A percentile compares a stretch with the other conserved stretches of the same genome.
phyloP scores from a whole-genome alignment of 2,329 filamentous ascomycete species.

The Hypoxylon sp. region DNA sequence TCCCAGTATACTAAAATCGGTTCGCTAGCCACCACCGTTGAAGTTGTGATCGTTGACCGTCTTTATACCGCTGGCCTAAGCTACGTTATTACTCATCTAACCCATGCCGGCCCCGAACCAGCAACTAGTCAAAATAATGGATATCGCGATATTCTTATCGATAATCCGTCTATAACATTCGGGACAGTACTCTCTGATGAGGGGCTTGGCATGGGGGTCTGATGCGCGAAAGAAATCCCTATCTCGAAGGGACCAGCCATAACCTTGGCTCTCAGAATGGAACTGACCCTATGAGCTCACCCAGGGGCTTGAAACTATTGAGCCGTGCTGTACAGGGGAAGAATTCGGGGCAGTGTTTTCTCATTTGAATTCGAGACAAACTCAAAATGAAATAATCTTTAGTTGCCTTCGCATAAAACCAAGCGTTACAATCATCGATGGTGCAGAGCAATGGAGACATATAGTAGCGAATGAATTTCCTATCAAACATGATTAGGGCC shows the following conservation, averaged over 20 bases:
- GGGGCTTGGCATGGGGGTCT: not conserved
- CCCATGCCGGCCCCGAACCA: not conserved
- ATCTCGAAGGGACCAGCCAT: not conserved
- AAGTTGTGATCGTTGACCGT: not conserved
- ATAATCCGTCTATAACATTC: not conserved
- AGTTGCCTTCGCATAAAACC: not conserved
- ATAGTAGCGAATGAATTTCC: slow-evolving; percentile 40
- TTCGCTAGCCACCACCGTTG: not conserved
- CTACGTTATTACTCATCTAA: not conserved
- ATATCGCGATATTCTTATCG: not conserved
- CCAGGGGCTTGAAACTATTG: not conserved
- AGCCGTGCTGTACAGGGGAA: not conserved
- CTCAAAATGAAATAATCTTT: not conserved
- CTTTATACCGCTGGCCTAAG: not conserved
- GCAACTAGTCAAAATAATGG: no score
- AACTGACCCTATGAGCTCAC: not conserved
- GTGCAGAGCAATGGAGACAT: not conserved
- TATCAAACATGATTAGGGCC: slow-evolving; percentile 38
- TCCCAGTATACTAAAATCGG: not conserved
- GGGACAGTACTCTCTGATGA: not conserved
- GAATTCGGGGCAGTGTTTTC: not conserved
- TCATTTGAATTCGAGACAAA: not conserved
- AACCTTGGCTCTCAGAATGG: not conserved
- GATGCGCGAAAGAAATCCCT: not conserved
- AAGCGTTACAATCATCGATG: not conserved